Conservation (phyloP, 768 basidiomycete species). For the Termitomyces sp. region DNA sequence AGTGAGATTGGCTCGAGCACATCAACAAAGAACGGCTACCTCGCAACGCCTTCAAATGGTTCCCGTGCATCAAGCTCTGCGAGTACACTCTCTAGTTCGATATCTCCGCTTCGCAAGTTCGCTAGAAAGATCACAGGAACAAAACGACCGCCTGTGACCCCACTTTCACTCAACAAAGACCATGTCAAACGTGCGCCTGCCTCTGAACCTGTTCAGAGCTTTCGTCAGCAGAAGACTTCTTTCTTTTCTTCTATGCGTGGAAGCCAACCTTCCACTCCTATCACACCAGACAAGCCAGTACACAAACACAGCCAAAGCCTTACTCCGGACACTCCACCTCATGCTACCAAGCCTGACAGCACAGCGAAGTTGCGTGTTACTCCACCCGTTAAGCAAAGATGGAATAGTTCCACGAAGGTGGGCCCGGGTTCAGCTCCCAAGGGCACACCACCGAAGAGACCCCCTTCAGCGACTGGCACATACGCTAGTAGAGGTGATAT, state of each 20-base stretch:
- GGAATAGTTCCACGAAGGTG: slow-evolving; percentile 84
- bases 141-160: slow-evolving; percentile 33
- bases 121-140: slow-evolving; percentile 62
- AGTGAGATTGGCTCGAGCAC: slow-evolving; percentile 70
- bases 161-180: slow-evolving; percentile 40
- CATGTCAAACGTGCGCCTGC: slow-evolving; percentile 35
- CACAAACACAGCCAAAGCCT: slow-evolving; percentile 71
- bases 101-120: slow-evolving; percentile 76
- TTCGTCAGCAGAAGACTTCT: slow-evolving; percentile 60
- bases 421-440: slow-evolving; percentile 46
- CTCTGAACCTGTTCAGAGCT: slow-evolving; percentile 45
- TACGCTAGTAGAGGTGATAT: slow-evolving; percentile 28
- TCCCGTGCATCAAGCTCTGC: slow-evolving; percentile 39
- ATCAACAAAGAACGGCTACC: slow-evolving; percentile 52
- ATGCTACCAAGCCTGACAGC: slow-evolving; percentile 29
- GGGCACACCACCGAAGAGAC: slow-evolving; percentile 43
- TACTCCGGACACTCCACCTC: slow-evolving; percentile 65
- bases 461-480: slow-evolving; percentile 39
- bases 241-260: slow-evolving; percentile 48
- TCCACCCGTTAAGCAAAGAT: slow-evolving; percentile 40
- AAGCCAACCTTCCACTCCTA: slow-evolving; percentile 35
- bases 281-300: slow-evolving; percentile 49
- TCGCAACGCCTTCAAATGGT: slow-evolving; percentile 58
- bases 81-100: slow-evolving; percentile 64
- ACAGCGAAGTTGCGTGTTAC: slow-evolving; percentile 31